A percentile compares a stretch with the other conserved stretches of the same genome.
These are phyloP conservation scores for Suillus cothurnatus DNA, from an alignment of 768 basidiomycete genomes.

Conservation along the genomic window DNA sequence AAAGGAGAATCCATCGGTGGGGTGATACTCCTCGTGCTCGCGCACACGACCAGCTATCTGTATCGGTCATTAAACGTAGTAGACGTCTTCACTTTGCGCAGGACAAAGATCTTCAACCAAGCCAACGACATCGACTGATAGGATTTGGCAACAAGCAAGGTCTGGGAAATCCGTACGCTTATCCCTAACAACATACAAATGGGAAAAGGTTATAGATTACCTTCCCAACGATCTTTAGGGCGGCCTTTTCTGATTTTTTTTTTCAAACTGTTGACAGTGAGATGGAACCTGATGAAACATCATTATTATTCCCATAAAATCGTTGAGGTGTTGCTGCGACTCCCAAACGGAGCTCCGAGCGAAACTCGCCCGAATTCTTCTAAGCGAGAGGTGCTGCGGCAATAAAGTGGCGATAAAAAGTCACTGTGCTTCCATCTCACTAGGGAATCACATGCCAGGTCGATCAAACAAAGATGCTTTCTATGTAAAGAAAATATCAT, in stretches of 20 bases:
- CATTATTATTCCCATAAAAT: not conserved
- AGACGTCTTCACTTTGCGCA: not conserved
- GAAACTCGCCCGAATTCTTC: not conserved
- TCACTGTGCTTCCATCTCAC: not conserved
- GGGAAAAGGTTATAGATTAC: not conserved
- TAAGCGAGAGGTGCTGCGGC: not conserved
- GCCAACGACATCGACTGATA: not conserved
- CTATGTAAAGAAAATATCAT: constrained; percentile 1
- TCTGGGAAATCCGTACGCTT: not conserved
- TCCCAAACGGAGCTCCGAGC: not conserved
- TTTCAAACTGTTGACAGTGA: not conserved
- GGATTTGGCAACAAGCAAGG: not conserved
- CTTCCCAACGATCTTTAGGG: not conserved
- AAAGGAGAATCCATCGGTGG: not conserved
- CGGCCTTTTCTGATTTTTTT: not conserved
- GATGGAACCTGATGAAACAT: not conserved
- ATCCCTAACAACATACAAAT: not conserved
- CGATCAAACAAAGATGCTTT: constrained; percentile 3
- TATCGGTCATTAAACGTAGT: not conserved
- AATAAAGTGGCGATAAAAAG: too few relatives aligned
- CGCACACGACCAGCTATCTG: not conserved
- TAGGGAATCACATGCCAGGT: not conserved
- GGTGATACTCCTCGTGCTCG: not conserved
- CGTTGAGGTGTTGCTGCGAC: not conserved
- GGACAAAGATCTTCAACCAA: not conserved